These are phyloP conservation scores for Lizonia empirigonia DNA, from an alignment of 2,329 filamentous ascomycete species.

Conservation along the genomic window DNA sequence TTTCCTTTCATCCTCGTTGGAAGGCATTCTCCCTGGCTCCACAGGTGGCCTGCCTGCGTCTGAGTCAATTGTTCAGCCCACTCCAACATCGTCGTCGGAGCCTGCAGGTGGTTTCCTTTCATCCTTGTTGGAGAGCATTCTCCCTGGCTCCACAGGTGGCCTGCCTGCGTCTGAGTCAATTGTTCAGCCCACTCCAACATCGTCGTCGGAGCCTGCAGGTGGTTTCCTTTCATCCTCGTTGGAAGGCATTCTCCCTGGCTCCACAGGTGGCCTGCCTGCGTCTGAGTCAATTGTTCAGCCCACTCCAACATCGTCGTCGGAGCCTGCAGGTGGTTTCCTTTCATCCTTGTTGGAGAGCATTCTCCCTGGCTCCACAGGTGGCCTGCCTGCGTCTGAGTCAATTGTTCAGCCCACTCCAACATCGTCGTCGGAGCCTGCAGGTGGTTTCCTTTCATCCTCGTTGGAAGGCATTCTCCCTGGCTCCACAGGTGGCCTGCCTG, in stretches of 20 bases:
- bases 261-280: conserved; percentile 7
- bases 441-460: conserved; percentile 11
- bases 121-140: background rate
- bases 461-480: conserved; percentile 9
- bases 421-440: conserved; percentile 12
- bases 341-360: conserved; percentile 8
- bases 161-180: conserved; percentile 16
- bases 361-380: conserved; percentile 18
- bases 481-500: conserved; percentile 17
- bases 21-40: no score
- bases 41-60: no score
- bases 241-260: conserved; percentile 7
- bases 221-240: no score
- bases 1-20: no score
- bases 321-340: conserved; percentile 12
- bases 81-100: no score
- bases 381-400: conserved; percentile 7
- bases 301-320: conserved; percentile 6
- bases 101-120: background rate
- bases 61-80: conserved; percentile 1
- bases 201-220: background rate
- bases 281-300: conserved; percentile 2
- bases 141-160: conserved; percentile 19
- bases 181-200: conserved; percentile 20
- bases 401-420: conserved; percentile 4